A percentile compares a stretch with the other conserved stretches of the same genome.
Conservation (phyloP, 306 rosid genomes). For the Trifolium pratense region DNA sequence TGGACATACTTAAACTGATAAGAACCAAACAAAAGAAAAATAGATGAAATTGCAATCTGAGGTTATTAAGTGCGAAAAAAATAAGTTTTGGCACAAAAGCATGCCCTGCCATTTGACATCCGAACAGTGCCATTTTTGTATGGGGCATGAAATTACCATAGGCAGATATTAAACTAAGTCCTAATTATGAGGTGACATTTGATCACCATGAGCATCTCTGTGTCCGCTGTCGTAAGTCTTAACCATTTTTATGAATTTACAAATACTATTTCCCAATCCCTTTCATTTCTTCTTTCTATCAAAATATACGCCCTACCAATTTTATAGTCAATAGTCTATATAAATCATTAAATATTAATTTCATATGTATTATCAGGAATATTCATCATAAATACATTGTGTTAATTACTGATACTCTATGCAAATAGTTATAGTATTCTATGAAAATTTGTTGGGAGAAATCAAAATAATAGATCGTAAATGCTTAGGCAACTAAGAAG, state of each 20-base stretch:
- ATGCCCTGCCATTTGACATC: constrained; percentile 6
- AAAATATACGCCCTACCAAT: background rate
- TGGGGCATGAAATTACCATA: background rate
- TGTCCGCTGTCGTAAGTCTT: background rate
- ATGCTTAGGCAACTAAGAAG: constrained; percentile 8
- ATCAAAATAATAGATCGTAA: constrained; percentile 11
- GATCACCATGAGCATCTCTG: constrained; percentile 7
- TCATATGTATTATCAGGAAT: background rate
- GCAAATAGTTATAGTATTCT: background rate
- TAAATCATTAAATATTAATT: background rate
- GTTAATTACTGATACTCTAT: background rate
- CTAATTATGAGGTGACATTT: background rate
- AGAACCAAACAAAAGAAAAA: constrained; percentile 27
- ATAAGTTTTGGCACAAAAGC: constrained; percentile 3
- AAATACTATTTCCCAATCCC: background rate
- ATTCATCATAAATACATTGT: background rate
- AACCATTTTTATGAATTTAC: background rate
- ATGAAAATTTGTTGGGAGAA: constrained; percentile 18
- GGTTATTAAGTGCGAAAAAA: background rate
- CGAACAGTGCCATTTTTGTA: background rate
- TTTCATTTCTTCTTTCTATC: background rate
- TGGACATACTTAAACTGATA: constrained; percentile 61
- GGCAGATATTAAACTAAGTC: constrained; percentile 12
- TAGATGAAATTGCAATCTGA: constrained; percentile 14
- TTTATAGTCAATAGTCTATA: background rate